Percentiles rank a stretch among this genome's conserved stretches.
phyloP scores from a whole-genome alignment of 1,284 basidiomycete genomes.

The Apiotrichum akiyoshidainum region DNA sequence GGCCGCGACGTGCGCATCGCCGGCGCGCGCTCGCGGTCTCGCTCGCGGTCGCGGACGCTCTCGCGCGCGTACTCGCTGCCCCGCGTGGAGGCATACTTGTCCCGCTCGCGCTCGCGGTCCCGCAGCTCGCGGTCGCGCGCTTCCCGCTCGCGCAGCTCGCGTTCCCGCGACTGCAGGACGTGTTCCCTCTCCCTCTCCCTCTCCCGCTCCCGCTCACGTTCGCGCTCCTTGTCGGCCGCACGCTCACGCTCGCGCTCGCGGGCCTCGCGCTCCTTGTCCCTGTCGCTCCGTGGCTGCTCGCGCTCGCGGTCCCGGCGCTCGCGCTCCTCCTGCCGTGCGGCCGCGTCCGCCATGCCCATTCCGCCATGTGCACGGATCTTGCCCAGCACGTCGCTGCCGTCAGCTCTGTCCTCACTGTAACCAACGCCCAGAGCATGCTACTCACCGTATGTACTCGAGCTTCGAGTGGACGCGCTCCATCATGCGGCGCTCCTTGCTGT shows the following conservation, averaged over 20 bases:
- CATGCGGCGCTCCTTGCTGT: constrained; percentile 33
- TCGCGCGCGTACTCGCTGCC: neutral
- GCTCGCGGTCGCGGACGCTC: too few relatives aligned
- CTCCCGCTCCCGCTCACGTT: neutral
- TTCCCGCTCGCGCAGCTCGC: too few relatives aligned
- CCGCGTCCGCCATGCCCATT: constrained; percentile 9
- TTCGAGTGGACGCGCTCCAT: constrained; percentile 44
- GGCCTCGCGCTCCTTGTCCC: neutral
- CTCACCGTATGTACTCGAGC: constrained; percentile 44
- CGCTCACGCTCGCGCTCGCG: constrained; percentile 1
- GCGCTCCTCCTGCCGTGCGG: constrained; percentile 12
- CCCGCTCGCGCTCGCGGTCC: neutral
- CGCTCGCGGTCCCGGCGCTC: constrained; percentile 1
- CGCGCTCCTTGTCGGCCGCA: neutral
- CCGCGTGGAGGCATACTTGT: neutral
- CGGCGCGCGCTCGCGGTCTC: too few relatives aligned
- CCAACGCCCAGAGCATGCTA: too few relatives aligned
- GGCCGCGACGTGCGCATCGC: too few relatives aligned
- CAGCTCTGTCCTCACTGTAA: too few relatives aligned
- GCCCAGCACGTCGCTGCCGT: constrained; percentile 29
- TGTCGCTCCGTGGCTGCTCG: neutral
- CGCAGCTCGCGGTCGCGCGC: neutral
- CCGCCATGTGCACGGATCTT: constrained; percentile 30
- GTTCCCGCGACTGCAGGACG: neutral
- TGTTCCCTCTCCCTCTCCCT: neutral